Base-by-base conservation (phyloP, 257 asterid species). In the Misopates orontium region DNA sequence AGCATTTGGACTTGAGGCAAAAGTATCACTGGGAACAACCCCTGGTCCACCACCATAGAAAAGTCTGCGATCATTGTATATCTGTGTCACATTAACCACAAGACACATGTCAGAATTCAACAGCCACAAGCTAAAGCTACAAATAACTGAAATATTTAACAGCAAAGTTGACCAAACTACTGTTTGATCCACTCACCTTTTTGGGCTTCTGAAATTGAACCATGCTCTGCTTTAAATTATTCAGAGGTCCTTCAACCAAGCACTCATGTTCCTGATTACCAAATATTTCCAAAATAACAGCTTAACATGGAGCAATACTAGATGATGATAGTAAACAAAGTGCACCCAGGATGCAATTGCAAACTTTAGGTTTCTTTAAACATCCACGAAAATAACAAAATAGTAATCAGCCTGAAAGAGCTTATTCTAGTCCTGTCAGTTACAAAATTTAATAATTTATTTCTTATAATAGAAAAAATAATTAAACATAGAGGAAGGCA, bases 131-230 rank as follows among this genome's bases (percentile, higher is more conserved):
- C 51, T 16, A 59, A 39, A 11, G 21, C 31, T 19, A 41, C 18
- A 24, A 21, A 20, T 41, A 54, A 40, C 16, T 51, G 25, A 48
- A 60, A 7, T 53, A 52, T 17, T 24, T n/a, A 57, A 67, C 12
- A 72, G 62, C 3, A 31, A 1, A 22, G 25, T 56, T 68, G 17
- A 52, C 48, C 28, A 8, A 70, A n/a, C 62, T 24, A 48, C 49
- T 21, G 28, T 36, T 45, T 21, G 49, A 56, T 39, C 22, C 13
- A 56, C 36, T 20, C 56, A 92, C 99, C 97, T 94, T 94, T 79
- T 84, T 90, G 52, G 99, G 99, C 77, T 94, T 94, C 80, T 94
- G 99, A 80, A 90, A 94, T 68, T 94, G 99, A 77, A 94, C 99
- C 99, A 94, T 94, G 72, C 99, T 94, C 79, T 94, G 99, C 87